Conservation (phyloP, 169 alveolate genomes). For the Perkinsus olseni region DNA sequence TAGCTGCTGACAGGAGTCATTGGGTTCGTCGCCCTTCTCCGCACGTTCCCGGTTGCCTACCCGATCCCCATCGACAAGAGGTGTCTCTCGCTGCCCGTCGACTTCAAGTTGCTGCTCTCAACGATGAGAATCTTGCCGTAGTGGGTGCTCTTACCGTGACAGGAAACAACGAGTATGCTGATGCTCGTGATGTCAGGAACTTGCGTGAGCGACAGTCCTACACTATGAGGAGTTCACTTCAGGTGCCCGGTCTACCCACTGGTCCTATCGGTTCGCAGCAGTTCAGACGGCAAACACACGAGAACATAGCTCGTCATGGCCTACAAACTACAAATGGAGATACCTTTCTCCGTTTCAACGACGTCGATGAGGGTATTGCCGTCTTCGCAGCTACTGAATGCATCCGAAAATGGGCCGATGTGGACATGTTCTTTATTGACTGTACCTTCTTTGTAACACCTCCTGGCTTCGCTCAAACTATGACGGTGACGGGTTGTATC, state of each 20-base stretch:
- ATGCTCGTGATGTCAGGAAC: background rate
- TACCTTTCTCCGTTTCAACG: background rate
- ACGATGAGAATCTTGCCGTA: background rate
- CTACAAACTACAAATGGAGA: background rate
- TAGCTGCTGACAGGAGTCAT: background rate
- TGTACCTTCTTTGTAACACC: background rate
- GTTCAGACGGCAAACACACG: background rate
- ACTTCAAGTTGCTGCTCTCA: background rate
- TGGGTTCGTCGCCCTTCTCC: background rate
- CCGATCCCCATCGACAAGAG: background rate
- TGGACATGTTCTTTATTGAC: background rate
- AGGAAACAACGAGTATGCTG: background rate
- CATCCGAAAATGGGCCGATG: background rate
- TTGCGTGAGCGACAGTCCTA: background rate
- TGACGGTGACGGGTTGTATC: background rate
- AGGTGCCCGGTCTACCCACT: background rate
- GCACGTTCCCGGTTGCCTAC: background rate
- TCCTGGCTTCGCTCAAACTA: background rate
- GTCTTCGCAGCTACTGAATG: background rate
- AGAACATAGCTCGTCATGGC: background rate
- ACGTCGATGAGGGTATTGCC: background rate
- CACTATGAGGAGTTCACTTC: background rate
- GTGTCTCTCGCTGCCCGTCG: background rate
- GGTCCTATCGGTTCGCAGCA: background rate
- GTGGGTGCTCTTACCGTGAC: background rate